These are phyloP conservation scores for Wickerhamomyces mucosus DNA, from an alignment of 805 yeast genomes.

Conservation along the genomic window DNA sequence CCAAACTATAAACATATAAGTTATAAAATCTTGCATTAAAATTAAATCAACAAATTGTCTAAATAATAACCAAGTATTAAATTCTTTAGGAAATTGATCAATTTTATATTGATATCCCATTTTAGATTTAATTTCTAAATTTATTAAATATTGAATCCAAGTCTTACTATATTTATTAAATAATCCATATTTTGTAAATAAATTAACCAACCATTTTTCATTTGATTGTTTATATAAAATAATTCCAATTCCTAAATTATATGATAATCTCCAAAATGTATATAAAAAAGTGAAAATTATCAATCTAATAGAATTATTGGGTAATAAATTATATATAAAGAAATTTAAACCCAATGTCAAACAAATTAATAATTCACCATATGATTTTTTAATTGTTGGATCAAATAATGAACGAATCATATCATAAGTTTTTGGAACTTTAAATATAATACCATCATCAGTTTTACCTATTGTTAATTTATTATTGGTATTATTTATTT, in stretches of 20 bases:
- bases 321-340: conserved; percentile 22
- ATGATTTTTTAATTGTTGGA: conserved; percentile 61
- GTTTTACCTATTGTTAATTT: conserved; percentile 13
- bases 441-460: conserved; percentile 22
- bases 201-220: conserved; percentile 39
- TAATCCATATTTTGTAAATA: conserved; percentile 37
- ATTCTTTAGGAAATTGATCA: conserved; percentile 52
- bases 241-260: conserved; percentile 75
- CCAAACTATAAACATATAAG: conserved; percentile 56
- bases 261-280: conserved; percentile 64
- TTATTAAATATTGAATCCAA: conserved; percentile 31
- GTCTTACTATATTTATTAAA: conserved; percentile 27
- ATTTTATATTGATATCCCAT: conserved; percentile 29
- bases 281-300: conserved; percentile 42
- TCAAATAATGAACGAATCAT: conserved; percentile 78
- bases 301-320: conserved; percentile 11
- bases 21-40: conserved; percentile 75
- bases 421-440: conserved; percentile 54
- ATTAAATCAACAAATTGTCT: conserved; percentile 74
- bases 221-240: conserved; percentile 60
- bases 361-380: conserved; percentile 54
- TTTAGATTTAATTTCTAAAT: conserved; percentile 37
- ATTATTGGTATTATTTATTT: too few species aligned
- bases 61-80: conserved; percentile 75
- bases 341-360: conserved; percentile 28